Percentiles rank a stretch among this genome's conserved stretches.
Conservation (phyloP, 495 filamentous ascomycete species). For the Xylona heveae region DNA sequence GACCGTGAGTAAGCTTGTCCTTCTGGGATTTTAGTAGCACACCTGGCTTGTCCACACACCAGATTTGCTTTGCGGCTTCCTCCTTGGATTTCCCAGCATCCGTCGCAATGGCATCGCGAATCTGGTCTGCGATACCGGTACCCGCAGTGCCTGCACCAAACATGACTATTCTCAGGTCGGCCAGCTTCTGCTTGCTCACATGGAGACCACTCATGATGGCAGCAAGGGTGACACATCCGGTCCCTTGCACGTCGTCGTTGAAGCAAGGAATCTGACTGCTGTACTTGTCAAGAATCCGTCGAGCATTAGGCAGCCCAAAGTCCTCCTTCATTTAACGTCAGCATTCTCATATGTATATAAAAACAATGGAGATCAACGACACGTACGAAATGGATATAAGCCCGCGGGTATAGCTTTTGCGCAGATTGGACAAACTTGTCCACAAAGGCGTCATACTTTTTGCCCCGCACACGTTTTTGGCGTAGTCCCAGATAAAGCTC, state of each 20-base stretch:
- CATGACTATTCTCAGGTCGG: slow-evolving; percentile 45
- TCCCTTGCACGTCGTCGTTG: slow-evolving; percentile 86
- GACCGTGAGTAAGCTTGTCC: slow-evolving; percentile 37
- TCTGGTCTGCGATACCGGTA: slow-evolving; percentile 68
- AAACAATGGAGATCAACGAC: not conserved
- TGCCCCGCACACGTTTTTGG: slow-evolving; percentile 38
- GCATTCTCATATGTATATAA: not conserved
- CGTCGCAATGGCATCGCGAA: slow-evolving; percentile 52
- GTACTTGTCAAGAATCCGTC: slow-evolving; percentile 56
- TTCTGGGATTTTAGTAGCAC: slow-evolving; percentile 44
- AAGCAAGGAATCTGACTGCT: slow-evolving; percentile 55
- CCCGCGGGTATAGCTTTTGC: slow-evolving; percentile 48
- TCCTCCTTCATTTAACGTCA: slow-evolving; percentile 22
- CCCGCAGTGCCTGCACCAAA: slow-evolving; percentile 79
- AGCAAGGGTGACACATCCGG: slow-evolving; percentile 69
- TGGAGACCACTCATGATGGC: slow-evolving; percentile 55
- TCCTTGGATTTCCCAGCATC: slow-evolving; percentile 44
- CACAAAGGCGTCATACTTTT: slow-evolving; percentile 62
- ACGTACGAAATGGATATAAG: slow-evolving; percentile 60
- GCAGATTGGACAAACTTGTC: slow-evolving; percentile 49
- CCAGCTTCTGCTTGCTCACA: slow-evolving; percentile 41
- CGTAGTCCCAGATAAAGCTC: slow-evolving; percentile 61
- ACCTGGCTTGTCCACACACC: slow-evolving; percentile 75
- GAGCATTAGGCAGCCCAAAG: slow-evolving; percentile 33
- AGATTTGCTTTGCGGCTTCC: slow-evolving; percentile 66